Conservation (phyloP, 495 filamentous ascomycete species). For the Talaromyces liani region DNA sequence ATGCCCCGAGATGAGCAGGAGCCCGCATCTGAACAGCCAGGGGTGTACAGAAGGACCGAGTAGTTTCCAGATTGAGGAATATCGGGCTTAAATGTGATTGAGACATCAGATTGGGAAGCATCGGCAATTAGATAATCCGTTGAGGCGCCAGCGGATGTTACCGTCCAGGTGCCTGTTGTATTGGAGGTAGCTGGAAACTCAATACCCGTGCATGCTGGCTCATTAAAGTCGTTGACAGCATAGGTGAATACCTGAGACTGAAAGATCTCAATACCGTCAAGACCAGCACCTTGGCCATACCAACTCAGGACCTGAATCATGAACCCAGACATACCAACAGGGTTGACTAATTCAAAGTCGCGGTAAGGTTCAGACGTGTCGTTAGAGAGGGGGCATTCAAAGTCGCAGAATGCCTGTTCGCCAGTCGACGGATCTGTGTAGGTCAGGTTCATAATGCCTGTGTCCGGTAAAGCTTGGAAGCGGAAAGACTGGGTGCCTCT, state of each 20-base stretch:
- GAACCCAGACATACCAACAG: slow-evolving; percentile 82
- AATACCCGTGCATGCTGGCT: slow-evolving; percentile 69
- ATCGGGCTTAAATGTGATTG: slow-evolving; percentile 73
- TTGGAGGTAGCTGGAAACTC: slow-evolving; percentile 57
- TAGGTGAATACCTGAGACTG: slow-evolving; percentile 77
- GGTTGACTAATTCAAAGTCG: slow-evolving; percentile 87
- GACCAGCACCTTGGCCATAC: slow-evolving; percentile 80
- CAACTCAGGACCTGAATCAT: slow-evolving; percentile 75
- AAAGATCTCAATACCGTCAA: slow-evolving; percentile 87
- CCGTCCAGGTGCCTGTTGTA: slow-evolving; percentile 64
- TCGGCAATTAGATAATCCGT: slow-evolving; percentile 70
- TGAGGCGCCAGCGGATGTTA: slow-evolving; percentile 51
- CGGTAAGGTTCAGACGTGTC: slow-evolving; percentile 58
- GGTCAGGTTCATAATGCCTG: slow-evolving; percentile 95
- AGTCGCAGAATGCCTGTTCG: slow-evolving; percentile 61
- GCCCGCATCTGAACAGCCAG: slow-evolving; percentile 76
- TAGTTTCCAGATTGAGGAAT: slow-evolving; percentile 89
- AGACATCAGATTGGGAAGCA: slow-evolving; percentile 45
- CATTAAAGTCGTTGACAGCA: slow-evolving; percentile 81
- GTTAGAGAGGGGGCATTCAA: slow-evolving; percentile 69
- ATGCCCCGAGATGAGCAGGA: slow-evolving; percentile 67
- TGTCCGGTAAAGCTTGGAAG: slow-evolving; percentile 71
- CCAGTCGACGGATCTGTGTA: slow-evolving; percentile 69
- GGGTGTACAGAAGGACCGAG: slow-evolving; percentile 79
- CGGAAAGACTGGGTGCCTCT: slow-evolving; percentile 82